These are phyloP conservation scores for Neurospora sp. DNA, from an alignment of 495 filamentous ascomycete species.

Conservation along the genomic window DNA sequence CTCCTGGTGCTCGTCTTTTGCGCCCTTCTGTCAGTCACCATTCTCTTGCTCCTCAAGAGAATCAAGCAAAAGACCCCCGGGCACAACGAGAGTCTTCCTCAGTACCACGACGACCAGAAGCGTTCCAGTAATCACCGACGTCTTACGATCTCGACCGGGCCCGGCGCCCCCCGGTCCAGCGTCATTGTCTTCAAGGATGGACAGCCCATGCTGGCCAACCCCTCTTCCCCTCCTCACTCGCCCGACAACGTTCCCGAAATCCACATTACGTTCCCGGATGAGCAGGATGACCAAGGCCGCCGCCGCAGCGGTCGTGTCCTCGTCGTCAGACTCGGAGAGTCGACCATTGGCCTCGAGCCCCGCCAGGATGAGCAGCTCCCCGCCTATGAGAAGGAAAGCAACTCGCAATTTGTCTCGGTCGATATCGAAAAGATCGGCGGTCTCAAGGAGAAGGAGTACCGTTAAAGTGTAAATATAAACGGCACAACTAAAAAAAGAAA, in stretches of 20 bases:
- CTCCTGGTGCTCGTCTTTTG: slow-evolving; percentile 68
- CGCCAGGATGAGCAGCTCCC: slow-evolving; percentile 70
- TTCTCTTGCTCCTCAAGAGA: slow-evolving; percentile 61
- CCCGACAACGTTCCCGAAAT: slow-evolving; percentile 83
- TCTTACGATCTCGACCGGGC: slow-evolving; percentile 43
- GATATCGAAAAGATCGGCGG: slow-evolving; percentile 94
- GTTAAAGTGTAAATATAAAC: slow-evolving; percentile 11
- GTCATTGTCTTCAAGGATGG: slow-evolving; percentile 61
- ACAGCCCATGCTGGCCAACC: slow-evolving; percentile 62
- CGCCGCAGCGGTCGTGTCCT: slow-evolving; percentile 78
- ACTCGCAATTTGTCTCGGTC: slow-evolving; percentile 74
- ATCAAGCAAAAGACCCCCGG: slow-evolving; percentile 23
- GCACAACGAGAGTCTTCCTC: slow-evolving; percentile 42
- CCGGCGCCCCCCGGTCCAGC: slow-evolving; percentile 62
- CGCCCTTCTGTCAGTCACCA: slow-evolving; percentile 51
- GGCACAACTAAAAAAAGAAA: not conserved
- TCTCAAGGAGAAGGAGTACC: slow-evolving; percentile 73
- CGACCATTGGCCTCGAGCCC: slow-evolving; percentile 78
- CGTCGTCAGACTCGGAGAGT: slow-evolving; percentile 86
- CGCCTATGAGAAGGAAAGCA: slow-evolving; percentile 69
- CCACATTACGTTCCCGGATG: slow-evolving; percentile 95
- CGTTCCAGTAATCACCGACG: slow-evolving; percentile 30
- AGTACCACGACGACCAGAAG: slow-evolving; percentile 39
- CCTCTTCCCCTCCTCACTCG: slow-evolving; percentile 62
- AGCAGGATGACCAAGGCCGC: slow-evolving; percentile 79